Evolutionary conservation across 805 yeast species (phyloP).

Genomic region (Suhomyces emberorum): DNA sequence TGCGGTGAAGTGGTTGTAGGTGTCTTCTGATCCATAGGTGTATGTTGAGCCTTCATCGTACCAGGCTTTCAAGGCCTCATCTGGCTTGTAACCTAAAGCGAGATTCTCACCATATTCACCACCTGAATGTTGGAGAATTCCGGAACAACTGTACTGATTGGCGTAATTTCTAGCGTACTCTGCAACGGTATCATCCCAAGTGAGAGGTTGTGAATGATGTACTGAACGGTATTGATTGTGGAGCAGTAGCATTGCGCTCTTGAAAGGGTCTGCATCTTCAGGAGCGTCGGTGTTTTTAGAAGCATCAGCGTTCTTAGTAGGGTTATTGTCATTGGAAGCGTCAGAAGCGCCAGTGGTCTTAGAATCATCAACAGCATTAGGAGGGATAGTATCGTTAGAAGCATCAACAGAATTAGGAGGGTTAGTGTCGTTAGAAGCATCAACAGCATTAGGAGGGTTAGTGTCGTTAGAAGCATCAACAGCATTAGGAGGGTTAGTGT

Average conservation of each 20-base stretch:
- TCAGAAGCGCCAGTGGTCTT: neutral
- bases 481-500: no score
- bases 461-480: no score
- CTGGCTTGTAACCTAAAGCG: conserved; percentile 34
- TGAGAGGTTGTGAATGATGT: conserved; percentile 27
- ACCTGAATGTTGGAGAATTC: conserved; percentile 32
- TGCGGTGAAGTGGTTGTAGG: conserved; percentile 39
- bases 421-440: no score
- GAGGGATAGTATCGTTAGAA: no score
- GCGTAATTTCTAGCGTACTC: conserved; percentile 33
- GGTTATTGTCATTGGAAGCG: no score
- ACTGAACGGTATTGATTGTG: conserved; percentile 31
- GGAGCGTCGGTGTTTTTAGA: no score
- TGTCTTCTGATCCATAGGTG: conserved; percentile 21
- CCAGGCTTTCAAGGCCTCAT: conserved; percentile 39
- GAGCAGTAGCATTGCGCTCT: conserved; percentile 17
- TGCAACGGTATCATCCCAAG: conserved; percentile 30
- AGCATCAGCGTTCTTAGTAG: no score
- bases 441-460: no score
- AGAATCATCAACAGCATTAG: no score
- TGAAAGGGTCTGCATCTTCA: conserved; percentile 11
- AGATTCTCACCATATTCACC: conserved; percentile 39
- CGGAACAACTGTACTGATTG: conserved; percentile 31
- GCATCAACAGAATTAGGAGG: no score
- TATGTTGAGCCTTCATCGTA: conserved; percentile 34